These are phyloP conservation scores for Xylaria cubensis DNA, from an alignment of 495 filamentous ascomycete genomes.

Conservation along the genomic window DNA sequence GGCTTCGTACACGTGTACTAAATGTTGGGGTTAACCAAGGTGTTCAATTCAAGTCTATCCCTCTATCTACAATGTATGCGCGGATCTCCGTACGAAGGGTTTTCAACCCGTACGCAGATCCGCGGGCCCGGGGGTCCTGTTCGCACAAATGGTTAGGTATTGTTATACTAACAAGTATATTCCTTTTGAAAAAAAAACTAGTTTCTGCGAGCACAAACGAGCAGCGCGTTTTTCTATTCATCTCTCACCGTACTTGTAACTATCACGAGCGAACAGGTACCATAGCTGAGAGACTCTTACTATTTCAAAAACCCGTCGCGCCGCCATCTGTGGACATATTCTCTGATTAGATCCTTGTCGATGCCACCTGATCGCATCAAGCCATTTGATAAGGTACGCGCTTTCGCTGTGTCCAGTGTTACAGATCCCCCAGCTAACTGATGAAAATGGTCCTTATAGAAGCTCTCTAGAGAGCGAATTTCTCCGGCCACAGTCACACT, in stretches of 20 bases:
- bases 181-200: not conserved
- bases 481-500: constrained; percentile 34
- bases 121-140: too few species aligned
- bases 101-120: too few species aligned
- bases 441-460: constrained; percentile 38
- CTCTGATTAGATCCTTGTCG: constrained; percentile 29
- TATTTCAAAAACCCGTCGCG: constrained; percentile 23
- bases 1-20: too few species aligned
- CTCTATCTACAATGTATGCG: too few species aligned
- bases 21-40: too few species aligned
- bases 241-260: not conserved
- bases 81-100: too few species aligned
- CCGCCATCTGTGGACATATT: constrained; percentile 33
- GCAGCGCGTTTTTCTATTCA: not conserved
- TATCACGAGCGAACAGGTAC: not conserved
- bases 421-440: constrained; percentile 38
- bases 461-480: constrained; percentile 34
- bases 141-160: too few species aligned
- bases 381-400: constrained; percentile 31
- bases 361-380: constrained; percentile 32
- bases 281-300: not conserved
- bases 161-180: too few species aligned
- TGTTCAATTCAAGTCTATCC: too few species aligned
- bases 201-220: not conserved
- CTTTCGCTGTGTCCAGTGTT: constrained; percentile 34